phyloP scores from a whole-genome alignment of 352 stramenopile genomes.

The Phytophthora sp. region DNA sequence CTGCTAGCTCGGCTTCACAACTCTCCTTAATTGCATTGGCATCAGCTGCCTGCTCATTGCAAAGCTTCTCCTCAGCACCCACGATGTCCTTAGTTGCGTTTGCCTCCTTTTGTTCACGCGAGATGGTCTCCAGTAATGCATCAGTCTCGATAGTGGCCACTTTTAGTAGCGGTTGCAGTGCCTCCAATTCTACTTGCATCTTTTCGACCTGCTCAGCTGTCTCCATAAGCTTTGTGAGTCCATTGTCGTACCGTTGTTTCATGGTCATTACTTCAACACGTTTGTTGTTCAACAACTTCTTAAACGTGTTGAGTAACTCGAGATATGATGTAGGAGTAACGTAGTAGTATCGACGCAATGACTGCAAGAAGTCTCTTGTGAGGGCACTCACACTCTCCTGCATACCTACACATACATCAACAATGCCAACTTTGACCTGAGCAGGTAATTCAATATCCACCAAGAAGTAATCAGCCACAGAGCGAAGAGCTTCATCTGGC shows the following conservation, averaged over 20 bases:
- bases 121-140: conserved; percentile 89
- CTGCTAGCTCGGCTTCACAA: conserved; percentile 92
- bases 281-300: conserved; percentile 92
- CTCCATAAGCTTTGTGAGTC: conserved; percentile 93
- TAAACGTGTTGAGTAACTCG: conserved; percentile 96
- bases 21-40: conserved; percentile 91
- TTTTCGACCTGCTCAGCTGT: conserved; percentile 94
- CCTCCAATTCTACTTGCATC: conserved; percentile 94
- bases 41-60: conserved; percentile 87
- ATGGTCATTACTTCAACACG: conserved; percentile 91
- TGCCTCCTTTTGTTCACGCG: conserved; percentile 83
- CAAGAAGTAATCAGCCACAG: conserved; percentile 93
- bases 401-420: conserved; percentile 96
- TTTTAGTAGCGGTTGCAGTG: conserved; percentile 92
- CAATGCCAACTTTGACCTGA: conserved; percentile 83
- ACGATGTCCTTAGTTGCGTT: conserved; percentile 89
- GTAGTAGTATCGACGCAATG: conserved; percentile 94
- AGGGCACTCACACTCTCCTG: conserved; percentile 91
- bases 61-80: conserved; percentile 82
- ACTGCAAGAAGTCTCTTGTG: conserved; percentile 85
- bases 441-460: conserved; percentile 86
- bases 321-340: conserved; percentile 96
- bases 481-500: conserved; percentile 93
- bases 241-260: conserved; percentile 93
- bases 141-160: conserved; percentile 92